Evolutionary conservation across 306 rosid genomes (phyloP), one percentile per base, ranked within the genome.

Genomic region (Amphicarpaea edgeworthii): DNA sequence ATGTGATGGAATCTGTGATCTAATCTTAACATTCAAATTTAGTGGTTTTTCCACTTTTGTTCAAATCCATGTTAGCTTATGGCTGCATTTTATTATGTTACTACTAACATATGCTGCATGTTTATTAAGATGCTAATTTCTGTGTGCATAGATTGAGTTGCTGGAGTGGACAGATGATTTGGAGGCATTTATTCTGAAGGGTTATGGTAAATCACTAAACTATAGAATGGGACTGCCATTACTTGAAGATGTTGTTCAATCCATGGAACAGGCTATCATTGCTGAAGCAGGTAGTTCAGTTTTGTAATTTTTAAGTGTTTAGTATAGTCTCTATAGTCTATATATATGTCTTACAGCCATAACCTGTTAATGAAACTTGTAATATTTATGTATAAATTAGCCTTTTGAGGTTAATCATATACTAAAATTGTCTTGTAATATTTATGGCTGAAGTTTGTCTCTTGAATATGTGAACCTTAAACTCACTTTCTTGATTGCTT

Each of bases 161-260:
- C 81, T 93, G 79, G 98, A 93, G 85, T 93, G 98, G 98, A 77
- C 96, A 65, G 97, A 93, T 84, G 98, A 93, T 51, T 78, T 93
- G 85, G 97, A 91, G 84, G 66, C 15, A 66, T 93, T 72, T 83
- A 84, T 91, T 71, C 83, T 93, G 80, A 93, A 93, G 85, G 98
- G 98, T 30, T 93, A 93, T 88, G 98, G 98, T 20, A 85, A 93
- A 8, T 84, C 97, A 62, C 2, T 93, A 73, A 93, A 91, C 81
- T 93, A 89, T 64, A 84, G 86, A 81, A 91, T 93, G 98, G 98
- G 98, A 77, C 66, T 86, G 76, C 93, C 96, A 19, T 83, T 93
- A 71, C 93, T 93, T 65, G 77, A 89, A 76, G 98, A 93, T 81
- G 89, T 93, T 79, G 77, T 91, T 76, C 78, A 49, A 77, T 91